Evolutionary conservation across 148 eudicot species (phyloP), one percentile per base, ranked within the genome.

Genomic region (Nyssa sinensis): DNA sequence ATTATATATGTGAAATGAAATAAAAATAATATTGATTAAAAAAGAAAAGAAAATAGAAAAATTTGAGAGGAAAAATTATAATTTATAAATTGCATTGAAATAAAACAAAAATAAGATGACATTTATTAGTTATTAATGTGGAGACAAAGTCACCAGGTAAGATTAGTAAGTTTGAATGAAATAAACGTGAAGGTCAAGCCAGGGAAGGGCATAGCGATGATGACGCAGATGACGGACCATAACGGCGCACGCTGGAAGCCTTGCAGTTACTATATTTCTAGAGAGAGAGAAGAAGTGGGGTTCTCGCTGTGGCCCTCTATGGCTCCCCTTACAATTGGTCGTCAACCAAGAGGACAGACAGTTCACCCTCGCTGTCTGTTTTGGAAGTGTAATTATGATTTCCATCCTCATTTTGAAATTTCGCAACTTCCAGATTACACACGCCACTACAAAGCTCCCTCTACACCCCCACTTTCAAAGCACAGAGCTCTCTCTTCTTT

Each of bases 381-480:
- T 24, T 1, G 28, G 53, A 28, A 66, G 69, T 6, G 69, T 66
- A 66, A 35, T 66, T 23, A 66, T 66, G 29, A 44, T 66, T 37
- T 21, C 53, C 11, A 66, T 66, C 69, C 27, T 29, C 33, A 17
- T 66, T 35, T 35, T 27, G 51, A 66, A 27, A n/a, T 0, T 31
- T 11, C 41, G 7, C 37, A 24, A 35, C 49, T 29, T 28, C 41
- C 31, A 66, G 70, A 66, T 66, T 66, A 39, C 70, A 66, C 53
- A 27, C 13, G 8, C 29, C 30, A 21, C 7, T 66, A 39, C 39
- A 66, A 33, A 66, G 27, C 51, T 49, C 41, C 25, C 51, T 9
- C 24, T 66, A 14, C 51, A 12, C 69, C 51, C 17, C 8, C 27
- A 23, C 21, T 64, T 66, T 23, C 69, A 47, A 12, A 37, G 0